Evolutionary conservation across 352 stramenopile genomes (phyloP), one percentile per base, ranked within the genome.

Genomic region (Blastocystis sp.): DNA sequence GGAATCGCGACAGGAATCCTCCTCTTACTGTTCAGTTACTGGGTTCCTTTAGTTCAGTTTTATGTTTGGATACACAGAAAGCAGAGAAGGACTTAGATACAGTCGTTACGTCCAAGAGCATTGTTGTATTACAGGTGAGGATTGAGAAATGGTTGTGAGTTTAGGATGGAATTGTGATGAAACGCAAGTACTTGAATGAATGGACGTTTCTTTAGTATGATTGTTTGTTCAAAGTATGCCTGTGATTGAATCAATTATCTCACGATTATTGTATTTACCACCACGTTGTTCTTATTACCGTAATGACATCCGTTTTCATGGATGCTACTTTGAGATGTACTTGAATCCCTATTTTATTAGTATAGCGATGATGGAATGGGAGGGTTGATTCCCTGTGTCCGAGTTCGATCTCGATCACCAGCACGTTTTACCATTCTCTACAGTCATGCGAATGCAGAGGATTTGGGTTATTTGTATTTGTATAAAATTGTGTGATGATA

Each of bases 401-500:
- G 42, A 27, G 24, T 76, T 27, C 56, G 56, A 44, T 44, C 73
- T 37, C 17, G 9, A 13, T 66, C 42, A 11, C 19, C 19, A 44
- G 22, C 73, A 2, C 17, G 27, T 5, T 69, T 68, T 27, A 53
- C 35, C 33, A 64, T 84, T 44, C 22, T 84, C 22, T 84, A 84
- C 73, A 84, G 73, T 44, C 73, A 84, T 42, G 73, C 73, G 1
- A 84, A 84, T 84, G 73, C 73, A 17, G 73, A 84, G 53, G 73
- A 68, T 62, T 66, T 84, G 27, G 40, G 48, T 22, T 56, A 66
- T 42, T 27, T 84, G 73, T 84, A 69, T 11, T 15, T 27, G 30
- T 15, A 15, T 13, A 17, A 3, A 35, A 15, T n/a, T 54, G 6
- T 66, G n/a, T 84, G 17, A 13, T 22, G 11, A 19, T 30, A 7